Evolutionary conservation across 352 stramenopile genomes (phyloP).

Genomic region (Detonula confervacea): DNA sequence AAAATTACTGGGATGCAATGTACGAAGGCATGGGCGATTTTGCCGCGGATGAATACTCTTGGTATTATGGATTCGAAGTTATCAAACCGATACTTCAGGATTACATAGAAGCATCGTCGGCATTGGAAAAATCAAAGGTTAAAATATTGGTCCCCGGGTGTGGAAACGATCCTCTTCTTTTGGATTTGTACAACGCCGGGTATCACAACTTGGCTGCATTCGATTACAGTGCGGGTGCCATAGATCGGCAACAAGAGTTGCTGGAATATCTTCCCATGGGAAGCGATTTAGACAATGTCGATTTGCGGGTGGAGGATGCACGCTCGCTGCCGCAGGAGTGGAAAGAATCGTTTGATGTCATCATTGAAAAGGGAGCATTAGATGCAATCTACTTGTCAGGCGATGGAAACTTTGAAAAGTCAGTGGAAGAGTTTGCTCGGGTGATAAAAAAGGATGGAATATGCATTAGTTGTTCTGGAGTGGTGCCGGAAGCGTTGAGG

Average conservation of each 20-base stretch:
- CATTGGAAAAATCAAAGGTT: conserved; percentile 32
- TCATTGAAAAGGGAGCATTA: conserved; percentile 77
- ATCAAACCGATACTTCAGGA: conserved; percentile 56
- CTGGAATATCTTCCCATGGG: conserved; percentile 54
- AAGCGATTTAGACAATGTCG: conserved; percentile 26
- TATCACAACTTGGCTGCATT: conserved; percentile 66
- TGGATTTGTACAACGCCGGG: conserved; percentile 70
- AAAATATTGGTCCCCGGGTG: conserved; percentile 68
- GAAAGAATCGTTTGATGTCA: conserved; percentile 66
- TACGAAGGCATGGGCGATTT: conserved; percentile 79
- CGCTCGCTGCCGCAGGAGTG: conserved; percentile 56
- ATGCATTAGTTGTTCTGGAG: conserved; percentile 68
- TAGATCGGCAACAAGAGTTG: conserved; percentile 72
- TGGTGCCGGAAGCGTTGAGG: conserved; percentile 65
- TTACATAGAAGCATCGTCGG: conserved; percentile 25
- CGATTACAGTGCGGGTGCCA: conserved; percentile 72
- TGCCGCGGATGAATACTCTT: conserved; percentile 72
- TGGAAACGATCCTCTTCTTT: conserved; percentile 73
- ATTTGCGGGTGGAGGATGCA: conserved; percentile 63
- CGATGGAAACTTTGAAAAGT: conserved; percentile 65
- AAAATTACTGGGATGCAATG: conserved; percentile 76
- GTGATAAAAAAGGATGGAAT: conserved; percentile 57
- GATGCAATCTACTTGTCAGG: conserved; percentile 79
- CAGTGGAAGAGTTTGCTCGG: conserved; percentile 59
- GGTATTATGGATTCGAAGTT: conserved; percentile 77